Conservation (phyloP, 2,329 filamentous ascomycete species). For the Alternaria conjuncta region DNA sequence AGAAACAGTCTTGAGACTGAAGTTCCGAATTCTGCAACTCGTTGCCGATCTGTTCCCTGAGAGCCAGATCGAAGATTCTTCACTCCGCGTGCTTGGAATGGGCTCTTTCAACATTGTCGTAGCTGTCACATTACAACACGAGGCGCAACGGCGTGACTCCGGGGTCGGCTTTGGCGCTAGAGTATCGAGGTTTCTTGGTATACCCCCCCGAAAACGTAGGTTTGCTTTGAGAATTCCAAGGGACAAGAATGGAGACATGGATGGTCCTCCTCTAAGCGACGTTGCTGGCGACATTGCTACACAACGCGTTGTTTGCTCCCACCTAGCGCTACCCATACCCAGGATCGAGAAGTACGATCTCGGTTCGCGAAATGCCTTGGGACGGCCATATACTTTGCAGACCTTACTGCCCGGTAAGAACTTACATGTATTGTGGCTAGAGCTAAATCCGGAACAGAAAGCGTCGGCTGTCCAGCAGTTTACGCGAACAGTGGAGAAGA, state of each 20-base stretch:
- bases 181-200: neutral
- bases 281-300: neutral
- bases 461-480: neutral
- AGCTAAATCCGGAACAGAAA: neutral
- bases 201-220: neutral
- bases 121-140: neutral
- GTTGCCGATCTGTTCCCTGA: neutral
- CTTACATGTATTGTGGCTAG: neutral
- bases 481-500: conserved; percentile 1
- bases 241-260: neutral
- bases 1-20: neutral
- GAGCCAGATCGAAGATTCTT: neutral
- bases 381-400: conserved; percentile 4
- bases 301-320: neutral
- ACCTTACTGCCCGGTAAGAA: neutral
- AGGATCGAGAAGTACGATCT: neutral
- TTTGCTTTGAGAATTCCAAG: neutral
- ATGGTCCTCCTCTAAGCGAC: neutral
- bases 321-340: neutral
- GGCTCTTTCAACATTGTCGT: conserved; percentile 6
- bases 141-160: neutral
- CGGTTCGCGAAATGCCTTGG: neutral
- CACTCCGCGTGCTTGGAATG: neutral
- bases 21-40: neutral
- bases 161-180: neutral